Evolutionary conservation across 495 filamentous ascomycete species (phyloP).

Genomic region (Penicillium diatomitis): DNA sequence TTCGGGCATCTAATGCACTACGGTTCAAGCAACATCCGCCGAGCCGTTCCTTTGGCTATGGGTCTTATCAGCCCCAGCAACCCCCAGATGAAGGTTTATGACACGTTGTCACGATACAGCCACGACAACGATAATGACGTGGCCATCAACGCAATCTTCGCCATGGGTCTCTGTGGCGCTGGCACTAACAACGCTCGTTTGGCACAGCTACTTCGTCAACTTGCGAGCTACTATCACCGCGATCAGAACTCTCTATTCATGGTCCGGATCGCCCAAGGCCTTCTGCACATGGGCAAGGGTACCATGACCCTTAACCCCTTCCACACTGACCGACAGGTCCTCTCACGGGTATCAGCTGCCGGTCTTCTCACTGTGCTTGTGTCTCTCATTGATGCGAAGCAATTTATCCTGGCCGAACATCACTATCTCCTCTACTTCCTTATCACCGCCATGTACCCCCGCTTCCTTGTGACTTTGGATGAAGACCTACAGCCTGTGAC

Average conservation of each 20-base stretch:
- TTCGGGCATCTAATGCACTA: slow-evolving; percentile 99
- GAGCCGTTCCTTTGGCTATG: slow-evolving; percentile 95
- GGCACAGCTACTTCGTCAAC: slow-evolving; percentile 85
- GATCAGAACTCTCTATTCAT: slow-evolving; percentile 95
- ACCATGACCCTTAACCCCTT: slow-evolving; percentile 92
- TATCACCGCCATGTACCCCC: slow-evolving; percentile 91
- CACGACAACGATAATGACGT: slow-evolving; percentile 99
- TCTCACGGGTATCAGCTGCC: slow-evolving; percentile 83
- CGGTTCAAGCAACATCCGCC: slow-evolving; percentile 91
- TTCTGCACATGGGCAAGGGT: slow-evolving; percentile 98
- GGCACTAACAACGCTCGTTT: slow-evolving; percentile 97
- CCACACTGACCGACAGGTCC: slow-evolving; percentile 93
- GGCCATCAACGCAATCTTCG: slow-evolving; percentile 96
- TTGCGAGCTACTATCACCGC: slow-evolving; percentile 95
- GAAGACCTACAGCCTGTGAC: slow-evolving; percentile 88
- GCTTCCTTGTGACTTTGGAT: slow-evolving; percentile 92
- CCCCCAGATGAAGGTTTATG: slow-evolving; percentile 99
- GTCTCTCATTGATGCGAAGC: slow-evolving; percentile 87
- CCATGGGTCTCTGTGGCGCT: slow-evolving; percentile 94
- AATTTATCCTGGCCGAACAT: slow-evolving; percentile 79
- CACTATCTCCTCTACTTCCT: slow-evolving; percentile 98
- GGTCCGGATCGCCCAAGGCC: slow-evolving; percentile 96
- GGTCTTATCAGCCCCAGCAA: slow-evolving; percentile 93
- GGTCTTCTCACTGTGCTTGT: slow-evolving; percentile 85
- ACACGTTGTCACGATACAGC: slow-evolving; percentile 94